Percentiles rank a stretch among this genome's conserved stretches.
Conservation (phyloP, 2,329 filamentous ascomycete species). For the Chalara sp. region DNA sequence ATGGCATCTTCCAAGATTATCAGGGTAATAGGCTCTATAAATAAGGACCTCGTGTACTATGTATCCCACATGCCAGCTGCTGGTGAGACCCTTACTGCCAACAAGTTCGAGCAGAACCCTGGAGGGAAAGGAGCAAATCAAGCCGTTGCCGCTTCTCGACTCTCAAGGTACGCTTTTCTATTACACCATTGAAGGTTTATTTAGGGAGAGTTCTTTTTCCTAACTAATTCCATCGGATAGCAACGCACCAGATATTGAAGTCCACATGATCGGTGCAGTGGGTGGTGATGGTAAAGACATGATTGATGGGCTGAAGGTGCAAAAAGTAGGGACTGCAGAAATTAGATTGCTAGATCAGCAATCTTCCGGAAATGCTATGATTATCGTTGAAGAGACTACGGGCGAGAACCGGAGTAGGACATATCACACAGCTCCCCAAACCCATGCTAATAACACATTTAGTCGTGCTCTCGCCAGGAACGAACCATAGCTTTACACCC, state of each 20-base stretch:
- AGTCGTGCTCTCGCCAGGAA: constrained; percentile 67
- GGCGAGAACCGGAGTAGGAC: constrained; percentile 61
- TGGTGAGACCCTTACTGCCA: constrained; percentile 82
- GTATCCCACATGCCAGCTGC: constrained; percentile 76
- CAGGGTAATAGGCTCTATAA: constrained; percentile 85
- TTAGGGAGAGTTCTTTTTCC: too few species aligned
- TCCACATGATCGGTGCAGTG: constrained; percentile 70
- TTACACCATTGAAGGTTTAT: too few species aligned
- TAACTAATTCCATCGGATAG: not conserved
- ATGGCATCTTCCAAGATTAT: constrained; percentile 39
- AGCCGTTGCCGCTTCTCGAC: constrained; percentile 78
- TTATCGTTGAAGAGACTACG: constrained; percentile 65
- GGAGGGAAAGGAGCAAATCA: constrained; percentile 97
- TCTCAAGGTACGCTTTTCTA: constrained; percentile 48
- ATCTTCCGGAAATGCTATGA: constrained; percentile 66
- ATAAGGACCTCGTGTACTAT: constrained; percentile 86
- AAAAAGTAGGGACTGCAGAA: constrained; percentile 54
- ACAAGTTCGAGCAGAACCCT: constrained; percentile 69
- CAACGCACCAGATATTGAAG: constrained; percentile 28
- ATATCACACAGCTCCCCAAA: not conserved
- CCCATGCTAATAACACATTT: not conserved
- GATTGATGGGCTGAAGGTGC: constrained; percentile 47
- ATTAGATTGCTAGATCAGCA: constrained; percentile 39
- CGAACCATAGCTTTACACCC: constrained; percentile 49
- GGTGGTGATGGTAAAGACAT: constrained; percentile 58